Conservation (phyloP, 202 grass and related monocot genomes). For the Setaria viridis region DNA sequence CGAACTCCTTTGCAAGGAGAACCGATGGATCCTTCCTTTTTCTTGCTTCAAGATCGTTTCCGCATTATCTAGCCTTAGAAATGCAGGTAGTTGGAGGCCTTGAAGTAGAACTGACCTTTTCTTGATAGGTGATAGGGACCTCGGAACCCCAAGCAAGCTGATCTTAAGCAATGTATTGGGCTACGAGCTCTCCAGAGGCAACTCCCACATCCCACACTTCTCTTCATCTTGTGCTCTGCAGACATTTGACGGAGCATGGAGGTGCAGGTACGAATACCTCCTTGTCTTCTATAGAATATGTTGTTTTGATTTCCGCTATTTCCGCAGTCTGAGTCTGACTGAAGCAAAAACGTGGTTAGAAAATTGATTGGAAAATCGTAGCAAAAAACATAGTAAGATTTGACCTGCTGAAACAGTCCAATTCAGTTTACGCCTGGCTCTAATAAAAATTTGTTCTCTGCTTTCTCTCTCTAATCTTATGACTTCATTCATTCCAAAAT, state of each 20-base stretch:
- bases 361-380: constrained; percentile 39
- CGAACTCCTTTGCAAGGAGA: constrained; percentile 52
- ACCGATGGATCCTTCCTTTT: constrained; percentile 43
- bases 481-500: constrained; percentile 41
- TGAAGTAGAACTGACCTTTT: constrained; percentile 69
- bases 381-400: constrained; percentile 31
- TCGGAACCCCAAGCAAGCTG: constrained; percentile 48
- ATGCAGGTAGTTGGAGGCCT: constrained; percentile 57
- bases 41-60: constrained; percentile 46
- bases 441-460: background rate
- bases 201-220: constrained; percentile 33
- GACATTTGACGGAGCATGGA: constrained; percentile 37
- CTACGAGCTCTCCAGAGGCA: constrained; percentile 47
- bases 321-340: constrained; percentile 21
- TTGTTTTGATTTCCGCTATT: constrained; percentile 33
- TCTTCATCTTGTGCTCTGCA: constrained; percentile 38
- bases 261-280: constrained; percentile 47
- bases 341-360: constrained; percentile 35
- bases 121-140: constrained; percentile 56
- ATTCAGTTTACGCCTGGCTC: constrained; percentile 35
- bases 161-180: constrained; percentile 57
- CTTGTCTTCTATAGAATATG: constrained; percentile 5
- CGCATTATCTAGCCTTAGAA: constrained; percentile 45
- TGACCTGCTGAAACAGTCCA: constrained; percentile 37
- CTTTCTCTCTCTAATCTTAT: constrained; percentile 16